These are phyloP conservation scores for Aspergillus persii DNA, from an alignment of 2,329 filamentous ascomycete genomes.

Conservation along the genomic window DNA sequence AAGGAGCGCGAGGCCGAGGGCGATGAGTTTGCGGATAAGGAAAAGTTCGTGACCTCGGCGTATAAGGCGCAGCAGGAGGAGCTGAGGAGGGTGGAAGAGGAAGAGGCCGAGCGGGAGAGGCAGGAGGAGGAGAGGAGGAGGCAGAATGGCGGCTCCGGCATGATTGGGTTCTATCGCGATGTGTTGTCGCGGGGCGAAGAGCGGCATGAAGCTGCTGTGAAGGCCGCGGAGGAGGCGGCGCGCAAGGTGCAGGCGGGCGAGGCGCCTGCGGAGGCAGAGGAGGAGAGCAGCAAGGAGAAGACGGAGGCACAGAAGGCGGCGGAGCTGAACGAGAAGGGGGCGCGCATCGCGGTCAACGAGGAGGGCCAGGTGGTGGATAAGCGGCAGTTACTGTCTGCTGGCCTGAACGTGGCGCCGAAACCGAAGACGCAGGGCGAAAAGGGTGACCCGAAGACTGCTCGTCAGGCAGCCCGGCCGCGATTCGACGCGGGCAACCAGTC, in stretches of 20 bases:
- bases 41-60: conserved; percentile 64
- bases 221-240: conserved; percentile 50
- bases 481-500: conserved; percentile 28
- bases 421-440: conserved; percentile 41
- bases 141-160: conserved; percentile 50
- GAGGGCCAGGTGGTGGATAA: conserved; percentile 65
- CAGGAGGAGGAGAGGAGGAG: conserved; percentile 51
- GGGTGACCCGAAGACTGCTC: conserved; percentile 16
- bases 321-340: conserved; percentile 52
- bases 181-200: conserved; percentile 59
- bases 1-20: conserved; percentile 63
- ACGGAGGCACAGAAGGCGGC: conserved; percentile 55
- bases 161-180: conserved; percentile 61
- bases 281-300: conserved; percentile 37
- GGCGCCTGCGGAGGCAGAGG: conserved; percentile 26
- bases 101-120: conserved; percentile 58
- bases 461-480: conserved; percentile 17
- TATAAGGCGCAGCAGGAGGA: conserved; percentile 66
- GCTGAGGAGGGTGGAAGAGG: conserved; percentile 53
- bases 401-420: conserved; percentile 59
- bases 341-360: conserved; percentile 59
- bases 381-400: conserved; percentile 60
- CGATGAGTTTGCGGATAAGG: conserved; percentile 65
- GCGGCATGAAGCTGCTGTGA: conserved; percentile 56
- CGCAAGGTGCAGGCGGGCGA: conserved; percentile 29